phyloP scores from a whole-genome alignment of 345 rosid genomes.

The Arabis hirsuta region DNA sequence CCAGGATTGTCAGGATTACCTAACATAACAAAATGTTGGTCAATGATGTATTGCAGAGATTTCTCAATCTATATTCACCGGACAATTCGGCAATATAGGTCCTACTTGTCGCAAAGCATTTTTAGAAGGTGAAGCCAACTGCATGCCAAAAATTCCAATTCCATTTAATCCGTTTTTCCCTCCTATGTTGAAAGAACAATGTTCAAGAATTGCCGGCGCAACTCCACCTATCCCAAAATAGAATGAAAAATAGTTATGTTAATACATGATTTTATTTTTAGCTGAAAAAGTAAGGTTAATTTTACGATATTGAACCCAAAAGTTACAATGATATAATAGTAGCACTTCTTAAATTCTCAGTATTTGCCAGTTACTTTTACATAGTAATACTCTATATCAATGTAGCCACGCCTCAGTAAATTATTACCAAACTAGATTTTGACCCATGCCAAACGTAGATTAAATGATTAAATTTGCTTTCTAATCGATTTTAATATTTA shows the following conservation, averaged over 20 bases:
- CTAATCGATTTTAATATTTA: too few species aligned
- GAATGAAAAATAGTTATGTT: not conserved
- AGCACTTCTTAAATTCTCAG: too few species aligned
- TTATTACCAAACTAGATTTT: too few species aligned
- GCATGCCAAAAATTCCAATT: not conserved
- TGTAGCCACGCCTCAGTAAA: too few species aligned
- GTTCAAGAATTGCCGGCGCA: not conserved
- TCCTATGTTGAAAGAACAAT: not conserved
- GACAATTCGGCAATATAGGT: not conserved
- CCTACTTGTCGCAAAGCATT: slow-evolving; percentile 4
- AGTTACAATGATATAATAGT: not conserved
- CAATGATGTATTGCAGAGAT: slow-evolving; percentile 6
- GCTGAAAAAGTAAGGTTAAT: too few species aligned
- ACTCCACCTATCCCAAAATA: not conserved
- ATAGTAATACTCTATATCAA: too few species aligned
- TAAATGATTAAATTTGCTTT: too few species aligned
- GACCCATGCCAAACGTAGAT: too few species aligned
- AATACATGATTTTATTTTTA: too few species aligned
- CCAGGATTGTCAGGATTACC: not conserved
- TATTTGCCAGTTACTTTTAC: too few species aligned
- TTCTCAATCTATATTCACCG: not conserved
- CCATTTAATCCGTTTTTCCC: not conserved
- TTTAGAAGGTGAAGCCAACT: not conserved
- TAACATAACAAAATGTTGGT: slow-evolving; percentile 1
- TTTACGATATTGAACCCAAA: not conserved